A percentile compares a stretch with the other conserved stretches of the same genome.
Conservation (phyloP, 1,284 basidiomycete genomes). For the Apiotrichum montevideense region DNA sequence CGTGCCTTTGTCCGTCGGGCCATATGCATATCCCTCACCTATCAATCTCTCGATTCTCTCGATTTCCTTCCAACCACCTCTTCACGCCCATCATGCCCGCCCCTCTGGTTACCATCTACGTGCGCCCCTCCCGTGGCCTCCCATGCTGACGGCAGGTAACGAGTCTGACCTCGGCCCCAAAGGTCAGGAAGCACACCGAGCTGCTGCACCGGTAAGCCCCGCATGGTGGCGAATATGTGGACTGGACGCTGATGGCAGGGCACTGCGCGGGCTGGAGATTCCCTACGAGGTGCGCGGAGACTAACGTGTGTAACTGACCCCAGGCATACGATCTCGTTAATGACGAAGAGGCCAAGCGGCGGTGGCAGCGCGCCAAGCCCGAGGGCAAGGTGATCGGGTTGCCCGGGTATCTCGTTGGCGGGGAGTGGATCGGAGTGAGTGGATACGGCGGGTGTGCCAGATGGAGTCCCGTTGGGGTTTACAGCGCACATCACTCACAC, state of each 20-base stretch:
- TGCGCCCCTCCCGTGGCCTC: slow-evolving; percentile 5
- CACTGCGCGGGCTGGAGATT: slow-evolving; percentile 33
- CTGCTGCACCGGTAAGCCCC: slow-evolving; percentile 34
- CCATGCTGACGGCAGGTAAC: slow-evolving; percentile 28
- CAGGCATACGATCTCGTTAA: slow-evolving; percentile 37
- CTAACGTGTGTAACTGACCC: neutral
- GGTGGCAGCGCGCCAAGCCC: slow-evolving; percentile 44
- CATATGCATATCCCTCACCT: no score
- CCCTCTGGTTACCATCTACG: slow-evolving; percentile 35
- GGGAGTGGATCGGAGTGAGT: slow-evolving; percentile 45
- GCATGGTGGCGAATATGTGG: no score
- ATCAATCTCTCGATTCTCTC: no score
- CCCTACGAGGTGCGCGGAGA: slow-evolving; percentile 33
- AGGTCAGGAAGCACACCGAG: slow-evolving; percentile 40
- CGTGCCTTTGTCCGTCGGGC: no score
- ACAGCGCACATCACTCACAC: no score
- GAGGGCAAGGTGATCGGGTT: slow-evolving; percentile 37
- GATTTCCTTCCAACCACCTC: no score
- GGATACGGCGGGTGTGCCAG: no score
- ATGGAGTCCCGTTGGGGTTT: no score
- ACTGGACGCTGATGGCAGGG: neutral
- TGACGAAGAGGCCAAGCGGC: slow-evolving; percentile 42
- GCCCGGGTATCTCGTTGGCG: slow-evolving; percentile 43
- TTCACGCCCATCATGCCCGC: slow-evolving; percentile 21
- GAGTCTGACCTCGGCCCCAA: slow-evolving; percentile 38